Base-by-base conservation (phyloP, 148 eudicot genomes). In the Amaranthus hypochondriacus region DNA sequence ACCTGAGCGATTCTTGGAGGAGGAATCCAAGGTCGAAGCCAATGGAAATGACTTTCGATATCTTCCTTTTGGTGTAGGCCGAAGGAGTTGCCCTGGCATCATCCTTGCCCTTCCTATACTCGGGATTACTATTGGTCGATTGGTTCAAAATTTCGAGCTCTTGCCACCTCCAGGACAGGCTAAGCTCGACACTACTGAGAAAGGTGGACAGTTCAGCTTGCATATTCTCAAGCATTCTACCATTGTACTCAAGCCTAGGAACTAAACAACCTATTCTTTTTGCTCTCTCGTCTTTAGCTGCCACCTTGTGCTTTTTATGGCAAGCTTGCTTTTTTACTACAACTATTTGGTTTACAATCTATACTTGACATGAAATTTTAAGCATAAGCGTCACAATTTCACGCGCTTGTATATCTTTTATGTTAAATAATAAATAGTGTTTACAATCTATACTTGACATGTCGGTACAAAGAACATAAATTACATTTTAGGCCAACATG, bases 31-130 rank as follows among this genome's bases (percentile, higher is more conserved):
- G 70, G 95, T 92, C 6, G 97, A 92, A 56, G 89, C 93, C 54
- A 92, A 84, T 70, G 97, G 97, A 4, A 92, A 92, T 47, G 97
- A 92, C 75, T 86, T 89, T 59, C 79, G 87, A 84, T 92, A 82
- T 73, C 83, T 92, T 14, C 97, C 97, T 0, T 92, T 92, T 56
- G 97, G 97, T 0, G 97, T 86, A 0, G 97, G 97, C 0, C 75
- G 97, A 51, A 84, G 97, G 79, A 92, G 97, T 73, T 92, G 97
- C 82, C 97, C 97, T 9, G 97, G 95, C 50, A 92, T 92, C 21
- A 82, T 89, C 18, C 90, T 89, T 6, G 97, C 97, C 7, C 79
- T 92, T 79, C 97, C 97, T 2, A 90, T 92, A 54, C 75, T 92
- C 0, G 90, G 95, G 56, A 92, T 92, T 44, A 89, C 92, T 1